These are phyloP conservation scores for Chaetomiaceae sp. DNA, from an alignment of 2,329 filamentous ascomycete species.

Conservation along the genomic window DNA sequence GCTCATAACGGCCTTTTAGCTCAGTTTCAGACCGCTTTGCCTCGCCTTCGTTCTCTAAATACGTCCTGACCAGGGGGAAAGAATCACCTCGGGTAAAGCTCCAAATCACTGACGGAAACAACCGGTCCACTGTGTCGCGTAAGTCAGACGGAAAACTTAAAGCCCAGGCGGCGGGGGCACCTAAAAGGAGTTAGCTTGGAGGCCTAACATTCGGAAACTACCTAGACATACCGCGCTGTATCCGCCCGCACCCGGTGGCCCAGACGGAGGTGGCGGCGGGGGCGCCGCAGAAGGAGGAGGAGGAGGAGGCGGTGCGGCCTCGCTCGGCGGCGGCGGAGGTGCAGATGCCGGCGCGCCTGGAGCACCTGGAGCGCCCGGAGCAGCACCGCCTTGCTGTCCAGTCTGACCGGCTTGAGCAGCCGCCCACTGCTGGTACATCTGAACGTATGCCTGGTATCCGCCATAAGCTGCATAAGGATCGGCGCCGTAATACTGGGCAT, in stretches of 20 bases:
- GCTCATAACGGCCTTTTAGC: no score
- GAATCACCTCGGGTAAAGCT: neutral
- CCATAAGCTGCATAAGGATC: constrained; percentile 88
- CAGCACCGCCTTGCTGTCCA: constrained; percentile 42
- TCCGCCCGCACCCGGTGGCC: constrained; percentile 48
- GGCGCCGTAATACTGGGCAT: constrained; percentile 71
- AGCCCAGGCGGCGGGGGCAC: constrained; percentile 56
- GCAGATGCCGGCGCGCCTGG: constrained; percentile 50
- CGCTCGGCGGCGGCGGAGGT: constrained; percentile 54
- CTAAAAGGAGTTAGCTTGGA: constrained; percentile 33
- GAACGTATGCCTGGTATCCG: constrained; percentile 72
- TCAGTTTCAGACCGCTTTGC: no score
- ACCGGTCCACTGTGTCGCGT: no score
- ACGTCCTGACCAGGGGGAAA: neutral
- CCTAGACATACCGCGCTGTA: constrained; percentile 59
- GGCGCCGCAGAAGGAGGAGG: constrained; percentile 52
- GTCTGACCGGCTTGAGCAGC: constrained; percentile 46
- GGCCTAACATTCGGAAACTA: neutral
- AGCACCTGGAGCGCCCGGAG: constrained; percentile 30
- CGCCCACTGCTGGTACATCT: constrained; percentile 71
- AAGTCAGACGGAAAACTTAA: constrained; percentile 32
- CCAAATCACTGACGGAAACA: neutral
- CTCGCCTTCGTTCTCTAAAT: neutral
- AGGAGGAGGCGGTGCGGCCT: constrained; percentile 61
- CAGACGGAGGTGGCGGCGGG: constrained; percentile 54